Evolutionary conservation across 371 early-diverging fungal species (phyloP), one percentile per base, ranked within the genome.

Genomic region (Mortierella sp.): DNA sequence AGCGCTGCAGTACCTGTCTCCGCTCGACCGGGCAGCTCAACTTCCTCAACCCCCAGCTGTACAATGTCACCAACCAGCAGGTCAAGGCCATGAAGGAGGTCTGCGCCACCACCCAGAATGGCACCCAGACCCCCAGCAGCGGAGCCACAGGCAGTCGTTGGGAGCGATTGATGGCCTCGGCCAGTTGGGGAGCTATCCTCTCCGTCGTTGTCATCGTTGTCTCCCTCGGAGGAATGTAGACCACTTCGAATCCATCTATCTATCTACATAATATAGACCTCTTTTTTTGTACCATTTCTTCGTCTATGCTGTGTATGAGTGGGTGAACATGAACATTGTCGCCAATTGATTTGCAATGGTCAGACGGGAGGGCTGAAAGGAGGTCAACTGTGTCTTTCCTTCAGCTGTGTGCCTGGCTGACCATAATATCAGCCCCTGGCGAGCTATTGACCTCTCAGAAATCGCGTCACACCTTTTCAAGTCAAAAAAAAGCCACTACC

Each of bases 21-120:
- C 63, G 68, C 29, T 66, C 71, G 26, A 71, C 75, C 2, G 74
- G 75, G 7, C 79, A 79, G 53, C 67, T 52, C 22, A 39, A 41
- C 2, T 71, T 44, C 45, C 37, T 79, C 16, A 47, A 48, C 26
- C 79, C 68, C 11, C n/a, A 31, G 5, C 55, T 79, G 34, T 74
- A 79, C 47, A 68, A 74, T 29, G 68, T 79, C 24, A 71, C 70
- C 11, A 71, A 67, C 44, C 71, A 74, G 50, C 55, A 70, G 16
- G 71, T 67, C 45, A 74, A 71, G 68, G 71, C 79, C 13, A 65
- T 71, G 67, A 67, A 64, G 26, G 64, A 79, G n/a, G 74, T 71
- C 43, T 79, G 79, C 48, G 13, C 10, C 39, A 65, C 63, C 2
- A 74, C 79, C 14, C 19, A 40, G 14, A 39, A 71, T 24, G 79